These are phyloP conservation scores for Eucalyptus erythrocorys DNA, from an alignment of 345 rosid genomes.

Conservation along the genomic window DNA sequence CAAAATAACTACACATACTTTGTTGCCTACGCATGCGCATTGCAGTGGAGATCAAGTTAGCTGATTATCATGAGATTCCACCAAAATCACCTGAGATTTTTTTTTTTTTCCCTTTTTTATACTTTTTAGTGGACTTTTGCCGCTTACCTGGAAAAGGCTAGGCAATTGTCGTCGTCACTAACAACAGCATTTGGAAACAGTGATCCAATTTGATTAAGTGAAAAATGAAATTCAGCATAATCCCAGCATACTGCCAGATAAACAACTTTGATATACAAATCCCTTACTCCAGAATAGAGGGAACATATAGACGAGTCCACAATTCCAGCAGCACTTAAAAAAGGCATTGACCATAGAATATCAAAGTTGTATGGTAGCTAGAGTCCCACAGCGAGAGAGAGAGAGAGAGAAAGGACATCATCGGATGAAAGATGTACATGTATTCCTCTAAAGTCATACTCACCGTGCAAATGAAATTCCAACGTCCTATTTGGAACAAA, in stretches of 20 bases:
- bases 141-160: background rate
- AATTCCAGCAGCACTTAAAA: background rate
- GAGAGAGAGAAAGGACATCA: background rate
- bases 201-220: background rate
- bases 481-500: slow-evolving; percentile 55
- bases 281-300: background rate
- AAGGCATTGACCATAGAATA: background rate
- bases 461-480: slow-evolving; percentile 60
- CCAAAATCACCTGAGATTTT: background rate
- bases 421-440: background rate
- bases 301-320: background rate
- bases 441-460: background rate
- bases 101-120: no score
- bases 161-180: background rate
- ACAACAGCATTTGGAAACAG: background rate
- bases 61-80: background rate
- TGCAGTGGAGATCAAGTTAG: background rate
- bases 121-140: background rate
- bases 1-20: background rate
- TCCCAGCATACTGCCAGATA: background rate
- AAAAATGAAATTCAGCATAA: background rate
- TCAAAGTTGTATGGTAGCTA: background rate
- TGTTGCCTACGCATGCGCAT: background rate
- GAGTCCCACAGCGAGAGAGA: background rate
- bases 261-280: background rate